These are phyloP conservation scores for Ochetophila trinervis DNA, from an alignment of 306 rosid species.

Conservation along the genomic window DNA sequence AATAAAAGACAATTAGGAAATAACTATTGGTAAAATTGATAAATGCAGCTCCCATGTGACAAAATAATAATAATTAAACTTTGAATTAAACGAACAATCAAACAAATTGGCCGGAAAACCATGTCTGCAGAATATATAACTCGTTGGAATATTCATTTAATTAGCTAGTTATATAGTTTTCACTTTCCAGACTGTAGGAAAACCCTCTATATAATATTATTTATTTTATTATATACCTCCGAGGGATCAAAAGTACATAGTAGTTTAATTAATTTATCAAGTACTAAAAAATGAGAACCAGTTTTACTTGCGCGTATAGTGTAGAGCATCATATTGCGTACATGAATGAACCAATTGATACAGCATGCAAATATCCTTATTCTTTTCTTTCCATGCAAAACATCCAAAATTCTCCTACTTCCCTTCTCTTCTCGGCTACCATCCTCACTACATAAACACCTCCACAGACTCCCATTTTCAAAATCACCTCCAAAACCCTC, in stretches of 20 bases:
- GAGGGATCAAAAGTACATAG: no score
- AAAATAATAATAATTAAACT: no score
- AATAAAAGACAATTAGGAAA: no score
- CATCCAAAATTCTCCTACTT: constrained; percentile 33
- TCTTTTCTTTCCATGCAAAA: constrained; percentile 63
- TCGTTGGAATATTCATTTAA: no score
- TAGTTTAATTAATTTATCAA: no score
- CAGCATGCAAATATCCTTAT: constrained; percentile 22
- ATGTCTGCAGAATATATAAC: no score
- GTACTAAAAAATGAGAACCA: neutral
- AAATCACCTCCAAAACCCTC: neutral
- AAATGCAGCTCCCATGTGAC: no score
- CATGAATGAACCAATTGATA: constrained; percentile 1
- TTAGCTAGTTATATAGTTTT: no score
- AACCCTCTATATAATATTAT: constrained; percentile 6
- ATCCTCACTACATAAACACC: constrained; percentile 26
- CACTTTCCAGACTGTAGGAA: constrained; percentile 21
- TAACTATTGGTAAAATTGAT: no score
- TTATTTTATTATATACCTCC: neutral
- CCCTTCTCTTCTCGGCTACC: constrained; percentile 21
- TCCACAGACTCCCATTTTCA: neutral
- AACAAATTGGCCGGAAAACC: no score
- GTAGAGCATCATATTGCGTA: neutral
- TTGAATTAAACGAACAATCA: no score
- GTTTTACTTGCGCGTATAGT: neutral